Conservation (phyloP, 306 rosid species). For the Cucurbita maxima region DNA sequence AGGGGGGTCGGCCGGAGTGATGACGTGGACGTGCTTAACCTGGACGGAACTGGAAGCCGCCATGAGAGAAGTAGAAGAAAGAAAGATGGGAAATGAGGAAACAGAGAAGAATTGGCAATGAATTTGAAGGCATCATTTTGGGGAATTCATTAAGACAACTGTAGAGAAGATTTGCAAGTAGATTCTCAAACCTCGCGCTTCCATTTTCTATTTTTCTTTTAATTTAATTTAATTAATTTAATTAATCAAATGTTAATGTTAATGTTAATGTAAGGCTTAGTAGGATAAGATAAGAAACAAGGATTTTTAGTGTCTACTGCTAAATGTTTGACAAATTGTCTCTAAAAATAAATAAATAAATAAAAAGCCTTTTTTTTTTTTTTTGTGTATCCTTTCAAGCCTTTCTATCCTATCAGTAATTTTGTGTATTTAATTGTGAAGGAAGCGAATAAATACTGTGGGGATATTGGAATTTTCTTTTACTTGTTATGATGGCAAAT, state of each 20-base stretch:
- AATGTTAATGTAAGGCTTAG: too few relatives aligned
- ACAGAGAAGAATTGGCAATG: background rate
- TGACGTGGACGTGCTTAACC: constrained; percentile 36
- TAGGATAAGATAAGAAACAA: background rate
- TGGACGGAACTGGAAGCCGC: constrained; percentile 35
- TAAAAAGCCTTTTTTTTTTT: background rate
- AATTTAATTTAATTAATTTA: too few relatives aligned
- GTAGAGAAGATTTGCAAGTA: background rate
- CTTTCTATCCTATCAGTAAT: background rate
- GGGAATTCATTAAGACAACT: background rate
- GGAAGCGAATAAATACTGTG: background rate
- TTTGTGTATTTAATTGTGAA: background rate
- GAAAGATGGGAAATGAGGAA: background rate
- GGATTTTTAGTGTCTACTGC: background rate
- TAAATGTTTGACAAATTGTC: background rate
- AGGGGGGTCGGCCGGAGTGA: constrained; percentile 56
- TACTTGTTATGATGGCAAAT: background rate
- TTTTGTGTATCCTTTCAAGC: background rate
- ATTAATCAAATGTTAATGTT: too few relatives aligned
- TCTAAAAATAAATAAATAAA: background rate
- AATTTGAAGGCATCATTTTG: background rate
- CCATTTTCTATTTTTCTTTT: background rate
- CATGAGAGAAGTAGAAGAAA: constrained; percentile 14
- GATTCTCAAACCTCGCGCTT: constrained; percentile 24
- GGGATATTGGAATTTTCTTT: background rate